Conservation (phyloP, 495 filamentous ascomycete genomes). For the Penicillium cosmopolitanum region DNA sequence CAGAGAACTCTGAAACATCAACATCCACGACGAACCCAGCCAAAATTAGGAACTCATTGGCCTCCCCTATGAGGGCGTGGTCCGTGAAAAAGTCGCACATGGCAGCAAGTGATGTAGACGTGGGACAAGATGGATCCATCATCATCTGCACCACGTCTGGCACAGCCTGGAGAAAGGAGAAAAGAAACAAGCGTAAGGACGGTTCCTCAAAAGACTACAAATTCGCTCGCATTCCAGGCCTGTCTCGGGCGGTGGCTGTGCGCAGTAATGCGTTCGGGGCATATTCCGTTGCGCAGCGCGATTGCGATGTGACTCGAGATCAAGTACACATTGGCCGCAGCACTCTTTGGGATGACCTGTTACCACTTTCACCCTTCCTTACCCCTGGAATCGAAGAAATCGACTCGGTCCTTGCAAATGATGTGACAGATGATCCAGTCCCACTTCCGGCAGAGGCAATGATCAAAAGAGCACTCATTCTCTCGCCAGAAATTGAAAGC, state of each 20-base stretch:
- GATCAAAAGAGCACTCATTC: constrained; percentile 52
- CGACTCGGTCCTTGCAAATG: constrained; percentile 19
- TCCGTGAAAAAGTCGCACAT: constrained; percentile 76
- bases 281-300: constrained; percentile 84
- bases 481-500: constrained; percentile 58
- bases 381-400: constrained; percentile 20
- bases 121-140: constrained; percentile 92
- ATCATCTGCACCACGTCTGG: constrained; percentile 92
- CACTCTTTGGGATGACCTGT: constrained; percentile 74
- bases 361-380: constrained; percentile 66
- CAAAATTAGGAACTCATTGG: constrained; percentile 79
- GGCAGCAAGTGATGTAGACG: constrained; percentile 81
- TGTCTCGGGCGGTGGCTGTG: constrained; percentile 82
- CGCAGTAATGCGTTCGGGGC: constrained; percentile 86
- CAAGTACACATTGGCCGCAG: constrained; percentile 67
- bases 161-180: constrained; percentile 86
- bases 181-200: constrained; percentile 78
- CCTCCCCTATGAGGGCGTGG: constrained; percentile 79
- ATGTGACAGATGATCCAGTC: constrained; percentile 17
- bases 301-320: constrained; percentile 78
- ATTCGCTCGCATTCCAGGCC: constrained; percentile 82
- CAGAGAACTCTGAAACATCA: constrained; percentile 58
- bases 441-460: constrained; percentile 27
- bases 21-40: constrained; percentile 87
- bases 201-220: constrained; percentile 79